Conservation (phyloP, 2,329 filamentous ascomycete genomes). For the Xylaria sp. region DNA sequence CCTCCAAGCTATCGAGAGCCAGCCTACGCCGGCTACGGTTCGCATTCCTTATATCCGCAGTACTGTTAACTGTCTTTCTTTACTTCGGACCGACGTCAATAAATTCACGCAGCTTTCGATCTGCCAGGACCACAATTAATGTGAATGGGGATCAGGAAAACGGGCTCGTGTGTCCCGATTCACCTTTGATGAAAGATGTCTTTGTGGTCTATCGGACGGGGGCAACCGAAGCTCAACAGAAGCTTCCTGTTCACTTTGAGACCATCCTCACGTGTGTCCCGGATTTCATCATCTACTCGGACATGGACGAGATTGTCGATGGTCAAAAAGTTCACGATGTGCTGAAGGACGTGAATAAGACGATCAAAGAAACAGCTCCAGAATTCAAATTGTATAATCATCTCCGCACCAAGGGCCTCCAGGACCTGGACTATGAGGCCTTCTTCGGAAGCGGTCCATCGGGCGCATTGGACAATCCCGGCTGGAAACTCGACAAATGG, state of each 20-base stretch:
- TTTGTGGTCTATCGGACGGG: slow-evolving; percentile 19
- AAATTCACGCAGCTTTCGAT: neutral
- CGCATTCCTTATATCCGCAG: slow-evolving; percentile 5
- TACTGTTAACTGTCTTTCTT: slow-evolving; percentile 11
- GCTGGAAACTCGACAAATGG: slow-evolving; percentile 39
- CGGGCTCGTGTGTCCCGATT: slow-evolving; percentile 15
- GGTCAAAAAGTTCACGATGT: slow-evolving; percentile 18
- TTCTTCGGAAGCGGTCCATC: slow-evolving; percentile 33
- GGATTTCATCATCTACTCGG: slow-evolving; percentile 23
- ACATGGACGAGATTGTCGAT: slow-evolving; percentile 22
- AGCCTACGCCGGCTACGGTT: slow-evolving; percentile 14
- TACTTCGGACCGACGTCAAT: slow-evolving; percentile 8
- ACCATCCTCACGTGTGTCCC: slow-evolving; percentile 23
- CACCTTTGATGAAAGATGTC: slow-evolving; percentile 18
- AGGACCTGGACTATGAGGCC: slow-evolving; percentile 27
- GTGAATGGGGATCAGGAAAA: slow-evolving; percentile 1
- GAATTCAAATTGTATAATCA: slow-evolving; percentile 23
- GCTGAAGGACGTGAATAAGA: slow-evolving; percentile 17
- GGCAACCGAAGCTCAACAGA: slow-evolving; percentile 19
- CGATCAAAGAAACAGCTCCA: slow-evolving; percentile 14
- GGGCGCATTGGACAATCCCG: slow-evolving; percentile 31
- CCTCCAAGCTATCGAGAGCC: slow-evolving; percentile 11
- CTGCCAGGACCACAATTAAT: neutral
- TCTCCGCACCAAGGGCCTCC: slow-evolving; percentile 18
- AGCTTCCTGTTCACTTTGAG: slow-evolving; percentile 22